Percentiles rank a stretch among this genome's conserved stretches.
phyloP scores from a whole-genome alignment of 2,329 filamentous ascomycete genomes.

The Emmonsiellopsis sp. region DNA sequence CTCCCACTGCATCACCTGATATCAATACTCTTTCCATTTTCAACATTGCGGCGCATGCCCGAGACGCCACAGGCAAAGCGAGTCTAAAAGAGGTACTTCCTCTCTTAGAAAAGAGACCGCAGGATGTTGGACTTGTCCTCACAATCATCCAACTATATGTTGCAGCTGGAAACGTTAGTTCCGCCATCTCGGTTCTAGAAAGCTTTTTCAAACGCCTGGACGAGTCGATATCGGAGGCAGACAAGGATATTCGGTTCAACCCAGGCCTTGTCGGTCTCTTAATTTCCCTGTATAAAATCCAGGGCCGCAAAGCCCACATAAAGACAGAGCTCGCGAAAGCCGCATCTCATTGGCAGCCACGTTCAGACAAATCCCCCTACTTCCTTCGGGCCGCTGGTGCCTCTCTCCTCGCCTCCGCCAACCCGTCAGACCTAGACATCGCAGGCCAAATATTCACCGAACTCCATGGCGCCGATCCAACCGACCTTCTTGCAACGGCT shows the following conservation, averaged over 20 bases:
- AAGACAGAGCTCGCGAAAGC: constrained; percentile 69
- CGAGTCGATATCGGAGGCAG: constrained; percentile 44
- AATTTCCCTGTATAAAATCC: constrained; percentile 67
- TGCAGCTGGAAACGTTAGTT: constrained; percentile 58
- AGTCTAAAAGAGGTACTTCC: constrained; percentile 62
- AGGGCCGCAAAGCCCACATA: constrained; percentile 64
- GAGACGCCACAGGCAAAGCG: constrained; percentile 54
- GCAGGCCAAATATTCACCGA: constrained; percentile 73
- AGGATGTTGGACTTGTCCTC: constrained; percentile 70
- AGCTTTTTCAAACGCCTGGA: constrained; percentile 66
- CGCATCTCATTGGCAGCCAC: constrained; percentile 68
- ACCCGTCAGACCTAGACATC: constrained; percentile 55
- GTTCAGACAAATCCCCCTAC: constrained; percentile 50
- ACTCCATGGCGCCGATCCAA: constrained; percentile 55
- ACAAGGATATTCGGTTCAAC: constrained; percentile 65
- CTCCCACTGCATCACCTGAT: constrained; percentile 41
- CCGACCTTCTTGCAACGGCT: constrained; percentile 62
- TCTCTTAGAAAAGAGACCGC: constrained; percentile 63
- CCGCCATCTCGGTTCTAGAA: constrained; percentile 68
- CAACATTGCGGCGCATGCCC: constrained; percentile 66
- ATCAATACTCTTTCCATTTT: constrained; percentile 52
- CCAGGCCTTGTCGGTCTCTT: constrained; percentile 76
- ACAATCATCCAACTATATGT: constrained; percentile 77
- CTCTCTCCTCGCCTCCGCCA: constrained; percentile 67
- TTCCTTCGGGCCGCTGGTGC: constrained; percentile 76